Evolutionary conservation across 1,284 basidiomycete species (phyloP).

Genomic region (Pseudozyma sp.): DNA sequence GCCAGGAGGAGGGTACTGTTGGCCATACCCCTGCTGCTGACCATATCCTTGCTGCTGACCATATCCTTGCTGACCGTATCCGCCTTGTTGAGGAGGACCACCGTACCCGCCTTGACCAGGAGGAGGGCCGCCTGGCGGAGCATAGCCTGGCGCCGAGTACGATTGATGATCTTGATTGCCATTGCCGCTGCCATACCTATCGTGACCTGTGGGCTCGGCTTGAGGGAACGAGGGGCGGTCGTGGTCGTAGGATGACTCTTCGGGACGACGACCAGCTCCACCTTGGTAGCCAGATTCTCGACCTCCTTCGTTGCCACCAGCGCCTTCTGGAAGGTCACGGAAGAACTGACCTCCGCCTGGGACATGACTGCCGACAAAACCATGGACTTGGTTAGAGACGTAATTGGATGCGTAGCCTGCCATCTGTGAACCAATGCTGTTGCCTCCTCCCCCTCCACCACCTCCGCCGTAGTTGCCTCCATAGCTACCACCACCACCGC

Average conservation of each 20-base stretch:
- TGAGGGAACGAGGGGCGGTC: constrained; percentile 39
- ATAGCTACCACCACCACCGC: constrained; percentile 9
- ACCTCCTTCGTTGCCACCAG: constrained; percentile 14
- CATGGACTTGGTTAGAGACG: constrained; percentile 45
- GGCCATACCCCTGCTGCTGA: constrained; percentile 20
- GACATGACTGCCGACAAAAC: constrained; percentile 36
- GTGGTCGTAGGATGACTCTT: constrained; percentile 22
- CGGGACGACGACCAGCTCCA: neutral
- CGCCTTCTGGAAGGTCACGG: constrained; percentile 22
- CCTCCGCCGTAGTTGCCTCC: neutral
- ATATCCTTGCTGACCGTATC: constrained; percentile 9
- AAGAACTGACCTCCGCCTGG: constrained; percentile 36
- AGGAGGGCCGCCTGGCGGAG: constrained; percentile 21
- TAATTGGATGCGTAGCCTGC: constrained; percentile 45
- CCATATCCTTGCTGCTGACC: constrained; percentile 16
- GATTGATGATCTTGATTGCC: constrained; percentile 8
- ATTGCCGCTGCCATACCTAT: constrained; percentile 18
- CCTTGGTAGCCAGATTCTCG: constrained; percentile 1
- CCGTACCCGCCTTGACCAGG: constrained; percentile 32
- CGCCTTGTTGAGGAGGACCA: constrained; percentile 7
- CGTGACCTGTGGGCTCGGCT: constrained; percentile 38
- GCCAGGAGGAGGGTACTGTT: constrained; percentile 22
- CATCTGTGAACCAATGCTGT: constrained; percentile 44
- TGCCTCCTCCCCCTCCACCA: constrained; percentile 27
- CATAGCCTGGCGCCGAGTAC: constrained; percentile 18